phyloP scores from a whole-genome alignment of 176 grass and related monocot species.

The Dactylis glomerata region DNA sequence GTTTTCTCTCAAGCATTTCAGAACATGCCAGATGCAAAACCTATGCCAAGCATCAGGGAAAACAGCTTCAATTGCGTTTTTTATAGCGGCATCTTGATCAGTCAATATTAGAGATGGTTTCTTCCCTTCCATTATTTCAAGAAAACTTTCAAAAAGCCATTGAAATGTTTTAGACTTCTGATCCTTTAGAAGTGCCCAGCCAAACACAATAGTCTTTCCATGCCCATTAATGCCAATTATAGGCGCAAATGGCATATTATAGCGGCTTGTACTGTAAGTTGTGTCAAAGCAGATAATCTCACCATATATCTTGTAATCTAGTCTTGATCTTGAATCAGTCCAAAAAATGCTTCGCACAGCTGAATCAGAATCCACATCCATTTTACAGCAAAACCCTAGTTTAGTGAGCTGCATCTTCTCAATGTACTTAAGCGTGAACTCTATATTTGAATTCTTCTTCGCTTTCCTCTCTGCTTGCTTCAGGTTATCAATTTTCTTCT shows the following conservation, averaged over 20 bases:
- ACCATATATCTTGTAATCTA: not conserved
- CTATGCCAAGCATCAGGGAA: conserved; percentile 9
- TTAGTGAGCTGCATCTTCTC: not conserved
- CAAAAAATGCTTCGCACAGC: not conserved
- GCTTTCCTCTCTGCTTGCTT: not conserved
- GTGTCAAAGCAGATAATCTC: not conserved
- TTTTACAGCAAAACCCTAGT: not conserved
- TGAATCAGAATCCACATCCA: not conserved
- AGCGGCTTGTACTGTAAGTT: not conserved
- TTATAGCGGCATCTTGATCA: conserved; percentile 19
- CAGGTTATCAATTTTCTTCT: not conserved
- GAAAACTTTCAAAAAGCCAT: conserved; percentile 26
- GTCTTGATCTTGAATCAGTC: not conserved
- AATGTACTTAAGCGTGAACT: not conserved
- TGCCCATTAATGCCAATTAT: not conserved
- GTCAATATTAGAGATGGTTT: conserved; percentile 24
- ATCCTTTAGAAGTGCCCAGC: conserved; percentile 15
- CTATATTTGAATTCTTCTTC: conserved; percentile 12
- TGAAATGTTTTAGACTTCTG: not conserved
- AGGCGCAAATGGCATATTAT: too few relatives aligned
- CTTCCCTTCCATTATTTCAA: conserved; percentile 22
- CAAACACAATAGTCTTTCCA: not conserved
- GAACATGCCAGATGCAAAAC: conserved; percentile 33
- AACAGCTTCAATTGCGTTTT: not conserved
- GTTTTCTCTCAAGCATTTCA: conserved; percentile 6